Evolutionary conservation across 805 yeast genomes (phyloP).

Genomic region (Saturnispora saitoi): DNA sequence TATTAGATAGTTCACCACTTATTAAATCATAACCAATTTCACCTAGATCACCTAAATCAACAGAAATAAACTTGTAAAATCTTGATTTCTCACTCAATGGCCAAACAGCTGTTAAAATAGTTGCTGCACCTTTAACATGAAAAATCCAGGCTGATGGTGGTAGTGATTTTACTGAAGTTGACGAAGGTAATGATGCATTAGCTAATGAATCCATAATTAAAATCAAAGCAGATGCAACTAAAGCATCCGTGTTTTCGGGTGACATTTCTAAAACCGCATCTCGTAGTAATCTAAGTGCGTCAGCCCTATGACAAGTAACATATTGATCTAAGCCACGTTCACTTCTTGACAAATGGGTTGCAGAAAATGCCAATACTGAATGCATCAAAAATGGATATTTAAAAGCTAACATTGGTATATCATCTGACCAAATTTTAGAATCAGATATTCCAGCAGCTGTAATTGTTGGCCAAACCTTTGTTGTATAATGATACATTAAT

Average conservation of each 20-base stretch:
- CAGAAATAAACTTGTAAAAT: constrained; percentile 66
- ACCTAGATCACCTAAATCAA: constrained; percentile 83
- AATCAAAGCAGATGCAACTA: constrained; percentile 85
- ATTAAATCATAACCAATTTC: constrained; percentile 41
- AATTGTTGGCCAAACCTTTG: constrained; percentile 77
- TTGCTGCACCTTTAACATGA: constrained; percentile 95
- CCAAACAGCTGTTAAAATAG: constrained; percentile 94
- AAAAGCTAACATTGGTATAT: constrained; percentile 83
- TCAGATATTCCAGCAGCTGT: constrained; percentile 88
- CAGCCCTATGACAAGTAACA: constrained; percentile 80
- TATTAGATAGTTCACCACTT: constrained; percentile 27
- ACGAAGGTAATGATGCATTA: constrained; percentile 63
- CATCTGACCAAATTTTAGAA: constrained; percentile 76
- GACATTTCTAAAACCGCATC: constrained; percentile 82
- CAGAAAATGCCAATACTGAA: constrained; percentile 80
- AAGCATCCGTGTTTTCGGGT: constrained; percentile 81
- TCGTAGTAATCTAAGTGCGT: constrained; percentile 69
- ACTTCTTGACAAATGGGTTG: constrained; percentile 78
- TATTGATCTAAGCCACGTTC: constrained; percentile 70
- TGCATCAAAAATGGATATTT: constrained; percentile 89
- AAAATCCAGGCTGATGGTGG: constrained; percentile 96
- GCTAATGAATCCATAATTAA: constrained; percentile 91
- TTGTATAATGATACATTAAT: constrained; percentile 80
- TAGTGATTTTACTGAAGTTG: constrained; percentile 47
- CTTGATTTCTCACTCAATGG: constrained; percentile 66